phyloP scores from a whole-genome alignment of 345 rosid species.

The Anastatica hierochuntica region DNA sequence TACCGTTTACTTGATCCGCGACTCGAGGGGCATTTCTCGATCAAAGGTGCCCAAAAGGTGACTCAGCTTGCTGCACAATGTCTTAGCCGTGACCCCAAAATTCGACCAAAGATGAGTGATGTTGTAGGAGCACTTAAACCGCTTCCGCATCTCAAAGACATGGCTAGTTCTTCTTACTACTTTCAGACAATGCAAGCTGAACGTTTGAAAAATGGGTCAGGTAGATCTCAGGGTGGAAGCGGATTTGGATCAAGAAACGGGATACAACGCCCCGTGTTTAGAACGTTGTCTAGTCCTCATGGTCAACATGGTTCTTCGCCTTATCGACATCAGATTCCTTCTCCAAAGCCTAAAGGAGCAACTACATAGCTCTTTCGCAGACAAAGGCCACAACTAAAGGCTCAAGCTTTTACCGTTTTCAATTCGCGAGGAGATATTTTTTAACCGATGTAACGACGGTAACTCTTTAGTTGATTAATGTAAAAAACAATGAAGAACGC shows the following conservation, averaged over 20 bases:
- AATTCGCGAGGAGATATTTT: constrained; percentile 12
- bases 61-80: constrained; percentile 71
- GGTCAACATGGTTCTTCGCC: constrained; percentile 68
- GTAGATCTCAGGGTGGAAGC: constrained; percentile 33
- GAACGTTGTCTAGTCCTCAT: constrained; percentile 73
- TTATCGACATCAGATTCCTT: constrained; percentile 50
- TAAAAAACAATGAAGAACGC: constrained; percentile 6
- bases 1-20: constrained; percentile 69
- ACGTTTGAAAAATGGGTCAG: constrained; percentile 26
- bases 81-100: constrained; percentile 74
- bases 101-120: constrained; percentile 75
- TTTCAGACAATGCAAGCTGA: constrained; percentile 68
- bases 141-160: constrained; percentile 63
- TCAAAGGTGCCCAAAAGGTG: constrained; percentile 75
- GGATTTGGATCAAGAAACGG: constrained; percentile 53
- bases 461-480: constrained; percentile 17
- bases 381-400: constrained; percentile 1
- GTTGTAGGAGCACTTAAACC: constrained; percentile 65
- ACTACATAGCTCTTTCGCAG: constrained; percentile 12
- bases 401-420: constrained; percentile 12
- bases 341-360: constrained; percentile 59
- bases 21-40: constrained; percentile 70
- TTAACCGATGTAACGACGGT: constrained; percentile 6
- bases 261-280: constrained; percentile 26
- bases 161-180: constrained; percentile 74